phyloP scores from a whole-genome alignment of 495 filamentous ascomycete species.

The Daldinia loculata region DNA sequence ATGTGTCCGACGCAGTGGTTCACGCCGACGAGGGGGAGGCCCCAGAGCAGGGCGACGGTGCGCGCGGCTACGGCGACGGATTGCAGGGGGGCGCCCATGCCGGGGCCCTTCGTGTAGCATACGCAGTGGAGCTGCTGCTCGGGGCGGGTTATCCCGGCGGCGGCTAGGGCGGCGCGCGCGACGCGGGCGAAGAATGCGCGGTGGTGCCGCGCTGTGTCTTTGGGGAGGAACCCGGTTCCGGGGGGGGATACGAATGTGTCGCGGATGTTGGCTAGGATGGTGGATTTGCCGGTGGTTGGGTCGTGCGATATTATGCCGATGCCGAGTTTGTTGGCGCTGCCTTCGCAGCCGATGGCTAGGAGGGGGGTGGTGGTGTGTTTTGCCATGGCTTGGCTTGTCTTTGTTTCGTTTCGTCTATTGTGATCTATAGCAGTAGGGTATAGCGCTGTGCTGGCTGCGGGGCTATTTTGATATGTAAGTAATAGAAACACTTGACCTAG shows the following conservation, averaged over 20 bases:
- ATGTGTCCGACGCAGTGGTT: slow-evolving; percentile 99
- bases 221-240: slow-evolving; percentile 93
- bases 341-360: slow-evolving; percentile 92
- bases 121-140: slow-evolving; percentile 82
- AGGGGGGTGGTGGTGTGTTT: slow-evolving; percentile 37
- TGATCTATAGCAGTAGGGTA: no score
- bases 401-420: no score
- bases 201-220: slow-evolving; percentile 94
- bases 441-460: background rate
- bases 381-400: slow-evolving; percentile 10
- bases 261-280: slow-evolving; percentile 90
- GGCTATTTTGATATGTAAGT: background rate
- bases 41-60: slow-evolving; percentile 84
- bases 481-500: background rate
- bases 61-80: slow-evolving; percentile 86
- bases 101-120: slow-evolving; percentile 94
- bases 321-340: slow-evolving; percentile 97
- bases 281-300: slow-evolving; percentile 63
- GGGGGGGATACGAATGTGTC: slow-evolving; percentile 93
- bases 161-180: slow-evolving; percentile 76
- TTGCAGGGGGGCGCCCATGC: slow-evolving; percentile 96
- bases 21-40: slow-evolving; percentile 85
- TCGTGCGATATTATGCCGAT: slow-evolving; percentile 91
- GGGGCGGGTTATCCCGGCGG: slow-evolving; percentile 63
- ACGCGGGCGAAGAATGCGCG: slow-evolving; percentile 82